A percentile compares a stretch with the other conserved stretches of the same genome.
Evolutionary conservation across 345 rosid species (phyloP).

Genomic region (Arabidopsis suecica): DNA sequence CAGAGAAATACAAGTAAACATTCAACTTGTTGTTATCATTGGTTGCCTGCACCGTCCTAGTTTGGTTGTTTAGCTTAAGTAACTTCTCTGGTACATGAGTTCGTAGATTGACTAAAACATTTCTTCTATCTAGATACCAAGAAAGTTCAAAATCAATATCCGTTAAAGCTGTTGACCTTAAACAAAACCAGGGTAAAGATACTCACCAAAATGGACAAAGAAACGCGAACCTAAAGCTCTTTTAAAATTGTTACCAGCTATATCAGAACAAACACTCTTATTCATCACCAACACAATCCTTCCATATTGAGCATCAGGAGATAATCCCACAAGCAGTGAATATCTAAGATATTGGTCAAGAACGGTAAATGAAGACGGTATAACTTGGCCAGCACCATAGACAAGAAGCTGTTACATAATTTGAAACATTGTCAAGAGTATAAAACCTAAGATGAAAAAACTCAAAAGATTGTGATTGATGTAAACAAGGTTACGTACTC

Average conservation of each 20-base stretch:
- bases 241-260: constrained; percentile 73
- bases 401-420: constrained; percentile 73
- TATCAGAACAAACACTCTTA: constrained; percentile 70
- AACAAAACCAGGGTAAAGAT: constrained; percentile 17
- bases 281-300: constrained; percentile 75
- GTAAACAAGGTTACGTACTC: constrained; percentile 63
- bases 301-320: constrained; percentile 61
- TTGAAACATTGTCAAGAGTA: constrained; percentile 11
- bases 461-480: constrained; percentile 16
- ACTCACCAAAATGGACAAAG: constrained; percentile 79
- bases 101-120: constrained; percentile 64
- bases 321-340: constrained; percentile 69
- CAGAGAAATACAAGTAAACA: constrained; percentile 78
- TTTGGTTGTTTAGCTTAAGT: constrained; percentile 63
- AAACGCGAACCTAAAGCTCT: constrained; percentile 74
- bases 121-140: constrained; percentile 68
- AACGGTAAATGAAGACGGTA: constrained; percentile 71
- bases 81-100: constrained; percentile 72
- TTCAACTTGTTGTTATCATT: constrained; percentile 62
- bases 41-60: constrained; percentile 85
- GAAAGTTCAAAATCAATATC: constrained; percentile 21
- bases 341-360: constrained; percentile 66
- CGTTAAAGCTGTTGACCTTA: not conserved
- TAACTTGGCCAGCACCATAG: constrained; percentile 85
- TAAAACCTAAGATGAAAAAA: constrained; percentile 6